Percentiles rank a stretch among this genome's conserved stretches.
These are phyloP conservation scores for Cytidiella melzeri DNA, from an alignment of 768 basidiomycete species.

Conservation along the genomic window DNA sequence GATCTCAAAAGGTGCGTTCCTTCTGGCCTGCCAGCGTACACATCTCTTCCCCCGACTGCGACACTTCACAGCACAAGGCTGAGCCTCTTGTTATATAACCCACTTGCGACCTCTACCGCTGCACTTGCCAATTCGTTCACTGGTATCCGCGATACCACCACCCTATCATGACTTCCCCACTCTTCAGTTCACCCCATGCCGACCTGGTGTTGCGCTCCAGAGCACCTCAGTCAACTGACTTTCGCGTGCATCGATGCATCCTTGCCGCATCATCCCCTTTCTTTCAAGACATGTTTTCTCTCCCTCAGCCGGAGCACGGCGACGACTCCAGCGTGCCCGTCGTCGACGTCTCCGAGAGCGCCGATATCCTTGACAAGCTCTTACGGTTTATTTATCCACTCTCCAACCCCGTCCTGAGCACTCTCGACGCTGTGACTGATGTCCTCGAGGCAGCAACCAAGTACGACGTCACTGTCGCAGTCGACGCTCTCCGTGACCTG, in stretches of 20 bases:
- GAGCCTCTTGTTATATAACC: too few species aligned
- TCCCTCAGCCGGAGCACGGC: constrained; percentile 1
- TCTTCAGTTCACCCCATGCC: constrained; percentile 41
- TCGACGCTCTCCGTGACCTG: background rate
- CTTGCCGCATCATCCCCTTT: constrained; percentile 12
- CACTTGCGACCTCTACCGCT: background rate
- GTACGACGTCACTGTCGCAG: constrained; percentile 3
- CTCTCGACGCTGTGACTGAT: constrained; percentile 1
- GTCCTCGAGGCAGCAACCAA: constrained; percentile 11
- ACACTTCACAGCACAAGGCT: too few species aligned
- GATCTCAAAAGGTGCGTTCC: too few species aligned
- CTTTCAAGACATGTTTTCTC: constrained; percentile 10
- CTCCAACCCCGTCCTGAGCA: background rate
- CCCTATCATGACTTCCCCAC: constrained; percentile 13
- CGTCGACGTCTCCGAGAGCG: constrained; percentile 6
- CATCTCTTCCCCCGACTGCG: too few species aligned
- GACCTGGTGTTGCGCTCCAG: constrained; percentile 48
- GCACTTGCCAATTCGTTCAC: background rate
- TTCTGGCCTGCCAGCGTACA: too few species aligned
- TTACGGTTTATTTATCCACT: constrained; percentile 7
- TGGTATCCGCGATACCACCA: background rate
- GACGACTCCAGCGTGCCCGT: background rate
- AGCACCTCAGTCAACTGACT: constrained; percentile 52
- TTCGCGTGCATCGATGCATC: constrained; percentile 8
- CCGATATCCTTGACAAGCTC: constrained; percentile 4